phyloP scores from a whole-genome alignment of 176 grass and related monocot genomes.

The Carex parvula region DNA sequence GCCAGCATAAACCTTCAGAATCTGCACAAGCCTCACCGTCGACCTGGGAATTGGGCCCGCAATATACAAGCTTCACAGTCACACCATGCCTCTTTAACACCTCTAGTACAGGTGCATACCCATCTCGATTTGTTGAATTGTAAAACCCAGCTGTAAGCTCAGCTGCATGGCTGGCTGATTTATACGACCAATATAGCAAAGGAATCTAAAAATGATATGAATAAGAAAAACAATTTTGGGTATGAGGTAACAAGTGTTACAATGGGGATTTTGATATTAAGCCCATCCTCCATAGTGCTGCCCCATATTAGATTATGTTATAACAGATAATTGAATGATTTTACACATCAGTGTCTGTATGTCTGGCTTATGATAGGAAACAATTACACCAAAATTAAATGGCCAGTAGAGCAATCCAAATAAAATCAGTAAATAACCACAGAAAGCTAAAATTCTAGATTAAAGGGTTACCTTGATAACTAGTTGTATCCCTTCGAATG shows the following conservation, averaged over 20 bases:
- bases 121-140: constrained; percentile 81
- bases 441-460: constrained; percentile 1
- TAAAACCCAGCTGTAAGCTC: constrained; percentile 93
- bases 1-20: constrained; percentile 71
- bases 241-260: background rate
- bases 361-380: background rate
- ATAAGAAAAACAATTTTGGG: background rate
- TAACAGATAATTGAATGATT: background rate
- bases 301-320: background rate
- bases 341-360: background rate
- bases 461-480: constrained; percentile 60
- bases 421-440: constrained; percentile 10
- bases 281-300: background rate
- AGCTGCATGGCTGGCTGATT: constrained; percentile 72
- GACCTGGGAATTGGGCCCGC: constrained; percentile 29
- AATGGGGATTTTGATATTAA: background rate
- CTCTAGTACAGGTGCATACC: constrained; percentile 67
- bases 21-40: constrained; percentile 53
- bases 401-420: background rate
- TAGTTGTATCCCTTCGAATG: constrained; percentile 77
- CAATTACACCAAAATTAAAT: background rate
- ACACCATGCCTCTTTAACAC: constrained; percentile 75
- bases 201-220: constrained; percentile 59
- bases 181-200: constrained; percentile 81
- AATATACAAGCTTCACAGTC: constrained; percentile 63